Conservation (phyloP, 371 early-diverging fungal genomes). For the Mucor saturninus region DNA sequence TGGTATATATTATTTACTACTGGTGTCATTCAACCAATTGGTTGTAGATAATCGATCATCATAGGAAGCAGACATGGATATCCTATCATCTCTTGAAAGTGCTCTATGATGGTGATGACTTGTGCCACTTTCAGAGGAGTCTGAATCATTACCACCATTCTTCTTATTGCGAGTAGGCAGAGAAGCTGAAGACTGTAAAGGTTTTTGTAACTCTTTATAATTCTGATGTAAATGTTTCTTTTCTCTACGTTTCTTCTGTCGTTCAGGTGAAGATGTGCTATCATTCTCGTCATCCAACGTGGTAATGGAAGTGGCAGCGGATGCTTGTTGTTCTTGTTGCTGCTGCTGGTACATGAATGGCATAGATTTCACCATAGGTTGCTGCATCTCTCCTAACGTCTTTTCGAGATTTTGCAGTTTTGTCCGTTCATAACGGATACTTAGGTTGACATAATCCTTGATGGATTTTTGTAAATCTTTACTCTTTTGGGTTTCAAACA, state of each 20-base stretch:
- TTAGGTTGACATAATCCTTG: slow-evolving; percentile 52
- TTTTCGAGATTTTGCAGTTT: slow-evolving; percentile 57
- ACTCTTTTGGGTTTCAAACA: slow-evolving; percentile 57
- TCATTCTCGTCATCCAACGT: background rate
- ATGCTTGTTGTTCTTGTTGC: background rate
- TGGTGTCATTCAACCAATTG: slow-evolving; percentile 15
- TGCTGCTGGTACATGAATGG: slow-evolving; percentile 7
- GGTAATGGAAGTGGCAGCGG: slow-evolving; percentile 15
- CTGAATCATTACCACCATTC: slow-evolving; percentile 13
- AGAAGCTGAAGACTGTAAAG: slow-evolving; percentile 49
- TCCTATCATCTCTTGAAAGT: slow-evolving; percentile 1
- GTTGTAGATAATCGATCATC: slow-evolving; percentile 40
- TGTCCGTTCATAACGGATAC: slow-evolving; percentile 53
- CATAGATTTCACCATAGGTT: slow-evolving; percentile 23
- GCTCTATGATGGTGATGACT: background rate
- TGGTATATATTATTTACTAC: background rate
- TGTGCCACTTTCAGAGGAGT: slow-evolving; percentile 16
- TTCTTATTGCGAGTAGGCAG: slow-evolving; percentile 41
- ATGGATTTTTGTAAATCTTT: slow-evolving; percentile 52
- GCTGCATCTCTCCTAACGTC: slow-evolving; percentile 49
- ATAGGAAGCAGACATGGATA: slow-evolving; percentile 45
- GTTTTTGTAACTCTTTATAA: slow-evolving; percentile 26
- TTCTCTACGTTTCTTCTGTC: slow-evolving; percentile 29
- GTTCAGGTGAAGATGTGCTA: slow-evolving; percentile 9
- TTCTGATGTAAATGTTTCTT: slow-evolving; percentile 23